Conservation (phyloP, 2,329 filamentous ascomycete genomes). For the Apiospora saccharicola region DNA sequence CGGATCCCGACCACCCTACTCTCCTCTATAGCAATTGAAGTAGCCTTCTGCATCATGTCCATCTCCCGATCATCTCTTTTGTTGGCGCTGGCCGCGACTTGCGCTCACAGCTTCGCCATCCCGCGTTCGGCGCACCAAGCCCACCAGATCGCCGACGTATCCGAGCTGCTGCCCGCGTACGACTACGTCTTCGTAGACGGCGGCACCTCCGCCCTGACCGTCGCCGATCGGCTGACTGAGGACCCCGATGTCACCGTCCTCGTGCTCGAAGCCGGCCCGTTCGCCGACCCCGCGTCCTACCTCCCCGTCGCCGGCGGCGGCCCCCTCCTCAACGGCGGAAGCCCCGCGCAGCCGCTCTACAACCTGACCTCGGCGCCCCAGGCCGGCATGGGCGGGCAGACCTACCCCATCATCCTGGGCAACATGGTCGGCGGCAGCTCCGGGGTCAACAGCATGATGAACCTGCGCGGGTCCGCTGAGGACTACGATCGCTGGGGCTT, state of each 20-base stretch:
- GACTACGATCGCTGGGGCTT: constrained; percentile 45
- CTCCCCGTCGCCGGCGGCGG: constrained; percentile 21
- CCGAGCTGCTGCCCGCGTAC: constrained; percentile 31
- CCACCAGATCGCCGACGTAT: constrained; percentile 9
- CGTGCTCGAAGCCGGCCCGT: constrained; percentile 37
- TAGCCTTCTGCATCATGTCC: neutral
- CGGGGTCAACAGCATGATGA: constrained; percentile 42
- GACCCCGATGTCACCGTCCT: constrained; percentile 39
- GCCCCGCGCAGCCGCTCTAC: neutral
- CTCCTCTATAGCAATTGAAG: neutral
- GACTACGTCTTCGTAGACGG: constrained; percentile 41
- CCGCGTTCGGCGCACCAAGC: constrained; percentile 18
- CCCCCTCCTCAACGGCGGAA: neutral
- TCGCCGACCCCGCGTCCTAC: constrained; percentile 32
- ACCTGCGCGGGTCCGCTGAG: constrained; percentile 38
- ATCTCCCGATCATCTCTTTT: neutral
- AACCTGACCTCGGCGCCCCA: constrained; percentile 38
- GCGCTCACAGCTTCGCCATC: constrained; percentile 12
- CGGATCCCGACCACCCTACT: no score
- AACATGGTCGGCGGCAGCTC: constrained; percentile 41
- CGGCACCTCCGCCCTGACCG: constrained; percentile 38
- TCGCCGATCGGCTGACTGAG: constrained; percentile 39
- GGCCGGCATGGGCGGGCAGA: constrained; percentile 35
- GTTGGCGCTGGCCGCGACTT: neutral
- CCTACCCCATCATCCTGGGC: constrained; percentile 34